Base-by-base conservation (phyloP, 257 asterid genomes). In the Fraxinus cuspidata region DNA sequence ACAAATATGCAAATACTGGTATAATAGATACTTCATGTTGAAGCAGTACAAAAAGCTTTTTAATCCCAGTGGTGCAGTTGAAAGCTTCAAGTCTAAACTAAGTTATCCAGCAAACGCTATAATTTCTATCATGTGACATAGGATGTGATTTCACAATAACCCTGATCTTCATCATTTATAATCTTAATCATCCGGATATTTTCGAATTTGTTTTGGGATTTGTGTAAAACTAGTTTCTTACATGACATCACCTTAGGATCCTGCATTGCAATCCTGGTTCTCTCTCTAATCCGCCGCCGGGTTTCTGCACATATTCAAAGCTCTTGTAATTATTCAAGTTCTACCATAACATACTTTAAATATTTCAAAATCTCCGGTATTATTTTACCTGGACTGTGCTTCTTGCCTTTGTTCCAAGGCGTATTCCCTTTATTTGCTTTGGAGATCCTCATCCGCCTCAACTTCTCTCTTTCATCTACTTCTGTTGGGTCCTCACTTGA, bases 241-340 rank as follows among this genome's bases (percentile, higher is more conserved):
- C 97, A 90, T 95, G 92, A 90, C 98, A 87, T 95, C 99, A 93
- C 99, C 97, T 96, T 96, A 89, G 99, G 99, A 83, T 93, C 91
- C 91, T 92, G 97, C 99, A 96, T 96, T 65, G 99, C 99, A 82
- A 93, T 87, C 82, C 87, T 88, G 69, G 99, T 93, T 85, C 91
- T 89, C 85, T 93, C 98, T 87, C 81, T 88, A 72, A 96, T 96
- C 91, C 82, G 81, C 91, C 78, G 88, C 58, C 90, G 66, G 58
- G 99, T 96, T 84, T 91, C 99, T 96, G 97, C 88, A 88, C 35
- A 76, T 28, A 49, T 64, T 80, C 25, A 65, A 81, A 74, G 79
- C 44, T 27, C 34, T 63, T 47, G 66, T 29, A 58, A 58, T 53
- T 49, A 56, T 28, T 13, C 69, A 81, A 74, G 25, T 31, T 72